A percentile compares a stretch with the other conserved stretches of the same genome.
Evolutionary conservation across 441 rosid species (phyloP).

Genomic region (Corymbia citriodora): DNA sequence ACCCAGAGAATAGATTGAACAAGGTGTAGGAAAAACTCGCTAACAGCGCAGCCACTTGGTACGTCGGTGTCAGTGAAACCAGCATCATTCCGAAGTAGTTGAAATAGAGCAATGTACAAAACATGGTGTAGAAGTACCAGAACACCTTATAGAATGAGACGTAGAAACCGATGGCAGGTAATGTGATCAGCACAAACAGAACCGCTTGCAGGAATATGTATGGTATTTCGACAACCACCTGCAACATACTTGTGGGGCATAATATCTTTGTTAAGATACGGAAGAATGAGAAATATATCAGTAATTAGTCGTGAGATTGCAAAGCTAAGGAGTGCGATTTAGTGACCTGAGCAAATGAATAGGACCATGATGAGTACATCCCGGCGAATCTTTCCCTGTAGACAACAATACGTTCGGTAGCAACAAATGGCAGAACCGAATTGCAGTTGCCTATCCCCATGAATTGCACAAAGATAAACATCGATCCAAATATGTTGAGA

Average conservation of each 20-base stretch:
- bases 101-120: conserved; percentile 23
- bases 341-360: conserved; percentile 31
- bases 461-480: conserved; percentile 8
- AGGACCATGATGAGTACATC: conserved; percentile 34
- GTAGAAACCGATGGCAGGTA: conserved; percentile 8
- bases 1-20: conserved; percentile 21
- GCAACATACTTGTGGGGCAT: neutral
- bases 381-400: conserved; percentile 38
- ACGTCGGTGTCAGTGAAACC: conserved; percentile 22
- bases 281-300: neutral
- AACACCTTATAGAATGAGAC: conserved; percentile 14
- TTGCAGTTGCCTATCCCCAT: neutral
- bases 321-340: neutral
- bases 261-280: neutral
- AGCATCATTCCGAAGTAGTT: conserved; percentile 32
- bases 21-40: conserved; percentile 15
- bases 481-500: conserved; percentile 1
- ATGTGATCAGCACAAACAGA: conserved; percentile 7
- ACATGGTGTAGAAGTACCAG: conserved; percentile 28
- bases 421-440: conserved; percentile 2
- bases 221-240: conserved; percentile 33
- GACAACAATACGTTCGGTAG: conserved; percentile 3
- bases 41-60: conserved; percentile 21
- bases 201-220: conserved; percentile 15
- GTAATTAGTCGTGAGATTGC: neutral